A percentile compares a stretch with the other conserved stretches of the same genome.
Evolutionary conservation across 139 green algal genomes (phyloP).

Genomic region (Chlorella sp.): DNA sequence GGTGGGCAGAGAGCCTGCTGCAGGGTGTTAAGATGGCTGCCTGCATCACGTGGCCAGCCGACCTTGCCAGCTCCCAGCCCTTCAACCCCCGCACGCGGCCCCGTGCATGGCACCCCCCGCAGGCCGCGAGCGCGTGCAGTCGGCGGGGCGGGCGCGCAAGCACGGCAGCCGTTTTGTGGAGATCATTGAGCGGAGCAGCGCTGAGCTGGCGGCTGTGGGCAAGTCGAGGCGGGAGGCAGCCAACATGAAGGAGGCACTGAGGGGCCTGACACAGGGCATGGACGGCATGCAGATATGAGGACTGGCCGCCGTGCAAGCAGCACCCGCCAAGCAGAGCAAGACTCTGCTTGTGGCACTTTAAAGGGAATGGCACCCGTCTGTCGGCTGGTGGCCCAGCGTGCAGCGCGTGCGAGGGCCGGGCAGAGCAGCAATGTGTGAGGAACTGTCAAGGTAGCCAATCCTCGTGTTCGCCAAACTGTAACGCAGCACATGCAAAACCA

Average conservation of each 20-base stretch:
- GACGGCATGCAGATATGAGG: too few species aligned
- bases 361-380: too few species aligned
- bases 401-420: too few species aligned
- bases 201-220: not conserved
- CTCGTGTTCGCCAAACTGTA: too few species aligned
- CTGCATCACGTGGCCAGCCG: not conserved
- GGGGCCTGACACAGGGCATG: not conserved
- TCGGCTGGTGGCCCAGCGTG: too few species aligned
- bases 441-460: too few species aligned
- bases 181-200: not conserved
- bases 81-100: not conserved
- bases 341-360: too few species aligned
- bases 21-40: too few species aligned
- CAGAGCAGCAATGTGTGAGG: too few species aligned
- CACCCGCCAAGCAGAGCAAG: too few species aligned
- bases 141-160: slow-evolving; percentile 7
- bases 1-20: not conserved
- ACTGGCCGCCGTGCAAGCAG: too few species aligned
- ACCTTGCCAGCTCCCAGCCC: not conserved
- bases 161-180: slow-evolving; percentile 25
- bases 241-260: slow-evolving; percentile 5
- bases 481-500: too few species aligned
- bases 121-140: slow-evolving; percentile 35
- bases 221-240: slow-evolving; percentile 9
- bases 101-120: not conserved